These are phyloP conservation scores for Epicoccum nigrum DNA, from an alignment of 2,329 filamentous ascomycete species.

Conservation along the genomic window DNA sequence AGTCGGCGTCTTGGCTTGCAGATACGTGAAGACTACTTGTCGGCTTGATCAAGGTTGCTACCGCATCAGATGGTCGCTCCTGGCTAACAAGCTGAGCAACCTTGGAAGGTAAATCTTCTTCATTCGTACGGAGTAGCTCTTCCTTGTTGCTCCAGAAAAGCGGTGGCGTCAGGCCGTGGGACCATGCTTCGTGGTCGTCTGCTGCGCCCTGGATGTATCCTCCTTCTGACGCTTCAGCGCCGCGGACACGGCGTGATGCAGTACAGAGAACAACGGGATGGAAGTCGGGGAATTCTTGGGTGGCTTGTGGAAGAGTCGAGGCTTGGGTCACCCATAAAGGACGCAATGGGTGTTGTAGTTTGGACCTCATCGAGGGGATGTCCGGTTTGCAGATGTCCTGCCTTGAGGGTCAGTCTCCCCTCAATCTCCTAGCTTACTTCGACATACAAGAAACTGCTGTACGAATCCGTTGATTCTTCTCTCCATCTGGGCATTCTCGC, in stretches of 20 bases:
- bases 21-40: slow-evolving; percentile 51
- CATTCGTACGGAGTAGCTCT: slow-evolving; percentile 65
- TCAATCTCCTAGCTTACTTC: background rate
- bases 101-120: slow-evolving; percentile 65
- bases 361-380: slow-evolving; percentile 59
- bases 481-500: slow-evolving; percentile 81
- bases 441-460: slow-evolving; percentile 52
- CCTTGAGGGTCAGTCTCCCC: slow-evolving; percentile 1
- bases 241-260: slow-evolving; percentile 73
- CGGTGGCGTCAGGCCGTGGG: slow-evolving; percentile 74
- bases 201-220: slow-evolving; percentile 93
- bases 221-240: slow-evolving; percentile 70
- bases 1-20: slow-evolving; percentile 44
- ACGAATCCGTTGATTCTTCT: slow-evolving; percentile 64
- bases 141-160: slow-evolving; percentile 79
- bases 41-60: slow-evolving; percentile 50
- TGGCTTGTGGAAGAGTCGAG: slow-evolving; percentile 57
- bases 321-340: slow-evolving; percentile 82
- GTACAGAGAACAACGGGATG: slow-evolving; percentile 84
- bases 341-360: slow-evolving; percentile 73
- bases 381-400: slow-evolving; percentile 65
- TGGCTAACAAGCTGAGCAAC: slow-evolving; percentile 54
- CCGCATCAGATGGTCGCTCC: slow-evolving; percentile 16
- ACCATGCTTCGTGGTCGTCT: slow-evolving; percentile 95
- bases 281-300: slow-evolving; percentile 61